Evolutionary conservation across 2,329 filamentous ascomycete genomes (phyloP).

Genomic region (Periglandula ipomoeae): DNA sequence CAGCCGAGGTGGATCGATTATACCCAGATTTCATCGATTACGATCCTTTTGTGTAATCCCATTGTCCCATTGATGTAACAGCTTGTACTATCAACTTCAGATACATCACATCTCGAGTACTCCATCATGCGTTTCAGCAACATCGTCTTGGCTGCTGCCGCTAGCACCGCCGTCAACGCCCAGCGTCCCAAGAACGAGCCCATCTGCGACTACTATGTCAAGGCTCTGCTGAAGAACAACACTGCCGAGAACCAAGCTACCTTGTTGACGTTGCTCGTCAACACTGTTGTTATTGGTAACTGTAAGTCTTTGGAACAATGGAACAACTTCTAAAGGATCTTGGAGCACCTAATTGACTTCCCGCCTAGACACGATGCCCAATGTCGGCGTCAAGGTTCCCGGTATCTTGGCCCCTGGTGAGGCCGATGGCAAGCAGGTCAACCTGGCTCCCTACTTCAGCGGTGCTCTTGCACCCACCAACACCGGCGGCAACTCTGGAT

Average conservation of each 20-base stretch:
- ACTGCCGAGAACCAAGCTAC: conserved; percentile 48
- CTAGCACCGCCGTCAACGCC: conserved; percentile 18
- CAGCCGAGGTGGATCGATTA: neutral
- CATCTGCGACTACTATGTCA: conserved; percentile 58
- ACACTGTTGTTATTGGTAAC: conserved; percentile 56
- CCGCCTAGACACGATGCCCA: conserved; percentile 38
- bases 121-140: conserved; percentile 17
- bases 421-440: conserved; percentile 41
- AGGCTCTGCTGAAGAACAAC: conserved; percentile 47
- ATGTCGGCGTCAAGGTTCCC: conserved; percentile 42
- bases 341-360: neutral
- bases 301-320: conserved; percentile 24
- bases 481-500: conserved; percentile 31
- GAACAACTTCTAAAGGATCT: too few species aligned
- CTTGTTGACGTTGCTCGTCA: conserved; percentile 48
- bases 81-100: neutral
- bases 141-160: conserved; percentile 14
- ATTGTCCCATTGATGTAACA: neutral
- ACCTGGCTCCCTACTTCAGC: conserved; percentile 51
- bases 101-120: neutral
- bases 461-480: conserved; percentile 46
- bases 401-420: conserved; percentile 46
- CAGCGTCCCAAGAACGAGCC: conserved; percentile 39
- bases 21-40: neutral
- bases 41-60: neutral